phyloP scores from a whole-genome alignment of 306 rosid genomes.

The Cercis canadensis region DNA sequence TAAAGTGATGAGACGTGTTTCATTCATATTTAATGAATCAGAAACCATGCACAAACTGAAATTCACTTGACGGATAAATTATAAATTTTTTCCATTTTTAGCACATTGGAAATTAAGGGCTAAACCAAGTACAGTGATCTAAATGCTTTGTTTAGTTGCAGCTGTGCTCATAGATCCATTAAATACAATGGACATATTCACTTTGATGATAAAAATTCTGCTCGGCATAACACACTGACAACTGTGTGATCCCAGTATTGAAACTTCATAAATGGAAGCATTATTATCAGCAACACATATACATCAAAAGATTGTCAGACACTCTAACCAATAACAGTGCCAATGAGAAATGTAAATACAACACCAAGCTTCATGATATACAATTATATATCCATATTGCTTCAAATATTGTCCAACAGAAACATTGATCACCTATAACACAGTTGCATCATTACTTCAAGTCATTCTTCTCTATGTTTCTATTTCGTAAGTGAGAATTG shows the following conservation, averaged over 20 bases:
- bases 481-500: neutral
- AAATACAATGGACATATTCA: neutral
- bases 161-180: neutral
- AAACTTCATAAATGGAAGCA: neutral
- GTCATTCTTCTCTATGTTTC: neutral
- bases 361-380: constrained; percentile 3
- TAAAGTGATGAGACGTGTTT: constrained; percentile 5
- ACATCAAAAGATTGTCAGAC: neutral
- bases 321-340: neutral
- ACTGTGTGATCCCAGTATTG: too few species aligned
- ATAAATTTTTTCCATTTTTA: constrained; percentile 3
- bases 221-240: too few species aligned
- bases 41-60: constrained; percentile 5
- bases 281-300: too few species aligned
- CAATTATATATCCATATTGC: neutral
- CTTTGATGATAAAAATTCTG: too few species aligned
- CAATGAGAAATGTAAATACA: neutral
- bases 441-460: neutral
- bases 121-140: neutral
- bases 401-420: neutral
- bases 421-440: neutral
- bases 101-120: neutral
- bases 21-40: constrained; percentile 13
- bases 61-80: neutral
- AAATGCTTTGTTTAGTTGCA: constrained; percentile 17